Base-by-base conservation (phyloP, 495 filamentous ascomycete species). In the Penicillium bovifimosum region DNA sequence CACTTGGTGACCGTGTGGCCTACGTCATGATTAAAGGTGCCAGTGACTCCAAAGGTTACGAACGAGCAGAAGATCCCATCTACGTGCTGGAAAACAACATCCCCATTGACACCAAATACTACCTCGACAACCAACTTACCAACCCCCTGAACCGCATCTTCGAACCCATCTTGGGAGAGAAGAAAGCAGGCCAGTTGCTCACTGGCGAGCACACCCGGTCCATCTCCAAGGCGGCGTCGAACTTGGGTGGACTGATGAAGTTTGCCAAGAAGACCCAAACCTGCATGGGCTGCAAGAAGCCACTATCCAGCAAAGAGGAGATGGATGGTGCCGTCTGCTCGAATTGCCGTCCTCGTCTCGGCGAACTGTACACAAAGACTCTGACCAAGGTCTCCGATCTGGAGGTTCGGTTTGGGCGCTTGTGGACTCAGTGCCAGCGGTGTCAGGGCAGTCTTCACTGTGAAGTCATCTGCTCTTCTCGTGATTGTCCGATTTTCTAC, bases 211-310 rank as follows among this genome's bases (percentile, higher is more conserved):
- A 99, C 69, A 99, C 95, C 2, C 87, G 93, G 9, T 79, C 86
- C 49, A 91, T 99, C 64, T 85, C 88, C 4, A 88, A 97, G 29
- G 90, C 90, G 3, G 92, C 91, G 0, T 91, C 93, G 0, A 86
- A 83, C 0, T 78, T 95, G 43, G 93, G 95, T 41, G 93, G 93
- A 0, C 77, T 99, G 17, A 99, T 97, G 95, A 96, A 95, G 69
- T 99, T 97, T 62, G 80, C 93, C 28, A 96, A 96, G 70, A 95
- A 90, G 66, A 97, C 95, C 1, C 84, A 90, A 71, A 99, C 95
- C 1, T 99, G 93, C 66, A 92, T 97, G 86, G 93, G 91, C 6
- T 99, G 93, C 80, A 99, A 96, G 76, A 96, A 95, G 67, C 95
- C 93, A 2, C 79, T 99, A 5, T 79, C 79, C 5, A 81, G 81